phyloP scores from a whole-genome alignment of 108 stramenopile species.

The Cyclostephanos invisitatus region DNA sequence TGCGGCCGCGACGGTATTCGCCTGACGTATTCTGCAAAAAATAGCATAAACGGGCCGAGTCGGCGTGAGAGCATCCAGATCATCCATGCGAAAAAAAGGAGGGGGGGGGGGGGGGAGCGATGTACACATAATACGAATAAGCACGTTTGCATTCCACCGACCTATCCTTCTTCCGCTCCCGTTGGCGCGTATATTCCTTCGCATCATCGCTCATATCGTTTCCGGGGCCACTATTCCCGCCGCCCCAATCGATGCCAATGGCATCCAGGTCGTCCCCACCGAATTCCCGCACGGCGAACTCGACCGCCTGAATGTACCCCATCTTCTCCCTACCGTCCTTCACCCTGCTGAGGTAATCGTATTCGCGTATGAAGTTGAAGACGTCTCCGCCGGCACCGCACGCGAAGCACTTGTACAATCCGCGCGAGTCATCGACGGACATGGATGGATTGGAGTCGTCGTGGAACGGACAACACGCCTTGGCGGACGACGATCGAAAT shows the following conservation, averaged over 20 bases:
- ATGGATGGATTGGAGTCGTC: constrained; percentile 88
- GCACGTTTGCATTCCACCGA: constrained; percentile 8
- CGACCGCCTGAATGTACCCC: constrained; percentile 75
- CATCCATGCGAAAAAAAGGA: neutral
- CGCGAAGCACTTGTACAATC: constrained; percentile 91
- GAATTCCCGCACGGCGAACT: constrained; percentile 57
- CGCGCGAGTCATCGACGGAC: constrained; percentile 71
- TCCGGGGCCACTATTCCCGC: constrained; percentile 7
- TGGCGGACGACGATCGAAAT: constrained; percentile 36
- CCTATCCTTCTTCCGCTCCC: constrained; percentile 54
- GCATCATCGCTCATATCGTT: constrained; percentile 25
- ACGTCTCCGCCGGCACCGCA: constrained; percentile 94
- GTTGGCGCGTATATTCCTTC: constrained; percentile 31
- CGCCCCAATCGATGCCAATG: constrained; percentile 17
- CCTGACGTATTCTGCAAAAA: constrained; percentile 60
- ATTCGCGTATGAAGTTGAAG: constrained; percentile 83
- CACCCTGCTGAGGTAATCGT: constrained; percentile 43
- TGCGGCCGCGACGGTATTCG: constrained; percentile 80
- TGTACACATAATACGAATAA: neutral
- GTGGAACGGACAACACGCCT: constrained; percentile 91
- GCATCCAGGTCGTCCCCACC: constrained; percentile 42
- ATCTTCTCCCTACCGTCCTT: constrained; percentile 51
- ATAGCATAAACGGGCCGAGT: too few relatives aligned
- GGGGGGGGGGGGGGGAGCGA: neutral
- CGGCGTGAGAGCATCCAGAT: neutral